phyloP scores from a whole-genome alignment of 345 rosid species.

The Geranium brycei region DNA sequence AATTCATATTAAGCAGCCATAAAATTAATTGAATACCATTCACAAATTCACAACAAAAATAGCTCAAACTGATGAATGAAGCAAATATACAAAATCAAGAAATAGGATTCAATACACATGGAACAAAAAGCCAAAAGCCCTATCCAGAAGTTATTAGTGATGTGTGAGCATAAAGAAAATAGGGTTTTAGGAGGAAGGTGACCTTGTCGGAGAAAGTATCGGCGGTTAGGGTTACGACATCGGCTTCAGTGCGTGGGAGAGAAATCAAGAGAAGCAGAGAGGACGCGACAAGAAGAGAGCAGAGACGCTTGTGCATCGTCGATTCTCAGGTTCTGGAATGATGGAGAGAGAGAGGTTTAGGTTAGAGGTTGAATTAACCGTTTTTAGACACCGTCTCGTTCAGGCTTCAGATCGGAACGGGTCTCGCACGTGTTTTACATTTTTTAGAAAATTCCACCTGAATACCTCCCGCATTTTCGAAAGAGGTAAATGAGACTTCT shows the following conservation, averaged over 20 bases:
- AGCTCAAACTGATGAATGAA: background rate
- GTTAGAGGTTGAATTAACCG: background rate
- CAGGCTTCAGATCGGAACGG: background rate
- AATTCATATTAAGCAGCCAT: background rate
- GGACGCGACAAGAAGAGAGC: background rate
- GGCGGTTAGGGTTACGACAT: conserved; percentile 72
- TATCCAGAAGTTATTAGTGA: background rate
- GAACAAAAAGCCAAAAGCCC: background rate
- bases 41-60: background rate
- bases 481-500: too few relatives aligned
- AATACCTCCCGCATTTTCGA: too few relatives aligned
- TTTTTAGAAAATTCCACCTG: too few relatives aligned
- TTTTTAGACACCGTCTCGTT: too few relatives aligned
- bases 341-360: background rate
- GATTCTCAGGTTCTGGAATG: background rate
- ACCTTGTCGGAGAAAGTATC: conserved; percentile 97
- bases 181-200: background rate
- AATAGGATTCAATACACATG: background rate
- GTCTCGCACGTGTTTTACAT: background rate
- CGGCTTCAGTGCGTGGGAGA: conserved; percentile 22
- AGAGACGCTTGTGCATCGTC: background rate
- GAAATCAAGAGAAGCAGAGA: background rate
- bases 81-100: background rate
- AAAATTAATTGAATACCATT: too few relatives aligned
- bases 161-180: background rate